phyloP scores from a whole-genome alignment of 306 rosid genomes.

The Carpinus viminea region DNA sequence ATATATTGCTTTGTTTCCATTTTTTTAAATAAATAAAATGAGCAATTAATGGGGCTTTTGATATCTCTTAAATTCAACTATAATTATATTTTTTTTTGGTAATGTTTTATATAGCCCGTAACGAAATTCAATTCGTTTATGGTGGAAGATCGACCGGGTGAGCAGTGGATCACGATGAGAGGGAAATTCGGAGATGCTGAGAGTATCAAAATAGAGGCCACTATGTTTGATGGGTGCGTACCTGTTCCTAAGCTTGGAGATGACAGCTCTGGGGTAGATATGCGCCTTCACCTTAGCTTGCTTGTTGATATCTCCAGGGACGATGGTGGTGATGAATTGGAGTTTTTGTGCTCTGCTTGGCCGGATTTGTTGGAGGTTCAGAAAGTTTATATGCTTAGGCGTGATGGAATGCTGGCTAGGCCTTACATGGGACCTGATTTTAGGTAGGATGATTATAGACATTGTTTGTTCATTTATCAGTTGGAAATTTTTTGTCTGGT shows the following conservation, averaged over 20 bases:
- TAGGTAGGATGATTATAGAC: conserved; percentile 42
- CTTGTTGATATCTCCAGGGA: conserved; percentile 70
- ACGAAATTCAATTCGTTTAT: conserved; percentile 57
- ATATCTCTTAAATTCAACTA: not conserved
- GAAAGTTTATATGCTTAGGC: conserved; percentile 52
- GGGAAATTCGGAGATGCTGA: conserved; percentile 61
- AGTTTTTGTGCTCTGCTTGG: conserved; percentile 85
- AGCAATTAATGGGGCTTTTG: not conserved
- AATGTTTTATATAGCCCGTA: conserved; percentile 45
- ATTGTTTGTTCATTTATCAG: not conserved
- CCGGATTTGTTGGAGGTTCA: conserved; percentile 61
- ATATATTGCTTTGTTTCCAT: not conserved
- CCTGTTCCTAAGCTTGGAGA: conserved; percentile 53
- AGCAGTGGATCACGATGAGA: conserved; percentile 64
- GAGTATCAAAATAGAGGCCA: conserved; percentile 67
- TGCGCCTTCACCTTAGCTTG: conserved; percentile 67
- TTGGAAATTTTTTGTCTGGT: not conserved
- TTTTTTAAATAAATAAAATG: not conserved
- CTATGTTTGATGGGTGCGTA: conserved; percentile 77
- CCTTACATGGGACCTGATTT: conserved; percentile 79
- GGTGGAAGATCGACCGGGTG: conserved; percentile 70
- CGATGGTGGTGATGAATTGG: conserved; percentile 44
- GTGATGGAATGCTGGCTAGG: conserved; percentile 36
- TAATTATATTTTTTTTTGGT: not conserved
- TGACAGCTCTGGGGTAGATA: conserved; percentile 50